Percentiles rank a stretch among this genome's conserved stretches.
phyloP scores from a whole-genome alignment of 2,329 filamentous ascomycete genomes.

The Chrysoporthe cubensis region DNA sequence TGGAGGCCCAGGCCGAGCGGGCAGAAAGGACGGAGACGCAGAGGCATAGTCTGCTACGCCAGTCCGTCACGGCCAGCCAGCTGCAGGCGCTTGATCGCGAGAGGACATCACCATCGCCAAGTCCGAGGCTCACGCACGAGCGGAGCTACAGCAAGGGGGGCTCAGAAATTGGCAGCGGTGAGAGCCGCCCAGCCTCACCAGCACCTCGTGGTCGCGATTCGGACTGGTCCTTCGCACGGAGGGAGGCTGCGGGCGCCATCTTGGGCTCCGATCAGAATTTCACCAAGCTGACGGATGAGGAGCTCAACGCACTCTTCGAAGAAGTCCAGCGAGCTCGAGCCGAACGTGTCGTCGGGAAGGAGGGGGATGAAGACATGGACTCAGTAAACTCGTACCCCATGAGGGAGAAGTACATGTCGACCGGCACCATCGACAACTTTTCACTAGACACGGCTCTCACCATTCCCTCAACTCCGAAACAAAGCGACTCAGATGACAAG shows the following conservation, averaged over 20 bases:
- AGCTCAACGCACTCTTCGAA: constrained; percentile 90
- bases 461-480: constrained; percentile 88
- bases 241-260: constrained; percentile 90
- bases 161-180: constrained; percentile 74
- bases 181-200: constrained; percentile 80
- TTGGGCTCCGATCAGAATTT: constrained; percentile 92
- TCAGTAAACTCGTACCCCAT: constrained; percentile 86
- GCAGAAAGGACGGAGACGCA: constrained; percentile 63
- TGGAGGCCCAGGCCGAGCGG: constrained; percentile 91
- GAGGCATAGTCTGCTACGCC: constrained; percentile 81
- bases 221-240: constrained; percentile 91
- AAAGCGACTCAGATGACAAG: constrained; percentile 74
- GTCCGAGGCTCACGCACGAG: constrained; percentile 69
- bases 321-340: constrained; percentile 89
- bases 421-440: constrained; percentile 92
- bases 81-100: constrained; percentile 59
- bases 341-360: constrained; percentile 70
- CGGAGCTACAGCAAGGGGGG: constrained; percentile 76
- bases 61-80: constrained; percentile 72
- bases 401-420: constrained; percentile 94
- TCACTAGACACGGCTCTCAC: constrained; percentile 93
- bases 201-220: constrained; percentile 76
- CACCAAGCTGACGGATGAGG: constrained; percentile 86
- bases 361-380: constrained; percentile 87
- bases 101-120: constrained; percentile 57